A percentile compares a stretch with the other conserved stretches of the same genome.
Evolutionary conservation across 2,329 filamentous ascomycete genomes (phyloP).

Genomic region (Xylaria sp.): DNA sequence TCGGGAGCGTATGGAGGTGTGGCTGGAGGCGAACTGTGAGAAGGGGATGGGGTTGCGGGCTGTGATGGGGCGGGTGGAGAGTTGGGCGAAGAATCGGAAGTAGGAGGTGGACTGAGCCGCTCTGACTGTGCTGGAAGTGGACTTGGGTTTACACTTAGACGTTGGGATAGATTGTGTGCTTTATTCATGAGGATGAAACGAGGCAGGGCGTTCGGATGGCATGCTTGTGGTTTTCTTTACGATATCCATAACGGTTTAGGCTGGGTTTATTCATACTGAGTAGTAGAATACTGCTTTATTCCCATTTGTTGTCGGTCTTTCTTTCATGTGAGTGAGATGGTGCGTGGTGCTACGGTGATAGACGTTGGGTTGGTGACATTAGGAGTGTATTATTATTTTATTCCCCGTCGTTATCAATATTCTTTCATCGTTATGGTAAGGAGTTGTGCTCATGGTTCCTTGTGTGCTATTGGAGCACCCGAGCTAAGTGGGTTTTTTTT

Average conservation of each 20-base stretch:
- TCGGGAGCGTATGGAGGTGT: conserved; percentile 75
- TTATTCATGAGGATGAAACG: background rate
- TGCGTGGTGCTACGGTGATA: too few relatives aligned
- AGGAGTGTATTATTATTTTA: too few relatives aligned
- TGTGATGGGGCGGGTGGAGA: conserved; percentile 60
- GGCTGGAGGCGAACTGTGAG: conserved; percentile 77
- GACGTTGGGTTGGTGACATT: too few relatives aligned
- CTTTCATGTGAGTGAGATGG: too few relatives aligned
- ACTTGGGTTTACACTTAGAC: background rate
- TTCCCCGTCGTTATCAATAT: background rate
- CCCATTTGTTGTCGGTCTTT: too few relatives aligned
- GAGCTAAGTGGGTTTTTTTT: too few relatives aligned
- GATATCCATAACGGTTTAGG: conserved; percentile 10
- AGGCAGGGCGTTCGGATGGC: background rate
- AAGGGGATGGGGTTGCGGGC: conserved; percentile 70
- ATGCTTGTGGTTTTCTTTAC: background rate
- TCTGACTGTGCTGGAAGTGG: background rate
- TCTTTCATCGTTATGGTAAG: background rate
- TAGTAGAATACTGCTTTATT: background rate
- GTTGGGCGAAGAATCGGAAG: conserved; percentile 23
- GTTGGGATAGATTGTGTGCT: too few relatives aligned
- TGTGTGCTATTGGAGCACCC: background rate
- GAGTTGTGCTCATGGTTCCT: background rate
- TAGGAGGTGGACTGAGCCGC: background rate
- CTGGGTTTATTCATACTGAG: background rate